Evolutionary conservation across 805 yeast genomes (phyloP).

Genomic region (Henningerozyma blattae): DNA sequence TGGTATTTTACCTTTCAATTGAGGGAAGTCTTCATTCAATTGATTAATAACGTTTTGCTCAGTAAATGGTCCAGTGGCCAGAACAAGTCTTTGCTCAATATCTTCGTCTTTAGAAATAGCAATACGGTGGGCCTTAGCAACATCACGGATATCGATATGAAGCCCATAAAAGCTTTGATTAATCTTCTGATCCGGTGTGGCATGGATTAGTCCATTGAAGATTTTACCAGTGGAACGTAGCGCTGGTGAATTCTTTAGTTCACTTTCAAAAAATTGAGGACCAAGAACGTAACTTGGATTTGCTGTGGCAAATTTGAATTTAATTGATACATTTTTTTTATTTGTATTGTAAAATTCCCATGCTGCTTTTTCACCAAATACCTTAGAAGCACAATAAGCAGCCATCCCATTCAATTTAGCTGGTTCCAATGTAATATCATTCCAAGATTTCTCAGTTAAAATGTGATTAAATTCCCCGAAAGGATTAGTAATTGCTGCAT

Average conservation of each 20-base stretch:
- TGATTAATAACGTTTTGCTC: slow-evolving; percentile 10
- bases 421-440: slow-evolving; percentile 39
- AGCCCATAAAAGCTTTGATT: slow-evolving; percentile 39
- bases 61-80: slow-evolving; percentile 6
- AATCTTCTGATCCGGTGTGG: slow-evolving; percentile 25
- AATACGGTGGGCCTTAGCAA: slow-evolving; percentile 38
- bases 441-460: slow-evolving; percentile 40
- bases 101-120: slow-evolving; percentile 30
- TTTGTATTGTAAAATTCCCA: slow-evolving; percentile 36
- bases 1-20: slow-evolving; percentile 32
- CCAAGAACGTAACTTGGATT: slow-evolving; percentile 50
- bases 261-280: slow-evolving; percentile 41
- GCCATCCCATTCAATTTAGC: slow-evolving; percentile 23
- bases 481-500: slow-evolving; percentile 32
- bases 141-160: slow-evolving; percentile 43
- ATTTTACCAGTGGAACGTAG: slow-evolving; percentile 25
- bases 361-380: slow-evolving; percentile 47
- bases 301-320: slow-evolving; percentile 34
- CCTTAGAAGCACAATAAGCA: slow-evolving; percentile 49
- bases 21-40: slow-evolving; percentile 29
- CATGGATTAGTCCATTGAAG: slow-evolving; percentile 26
- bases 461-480: slow-evolving; percentile 18
- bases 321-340: slow-evolving; percentile 21
- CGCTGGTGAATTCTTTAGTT: slow-evolving; percentile 18
- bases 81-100: slow-evolving; percentile 20